These are phyloP conservation scores for Microstegium vimineum DNA, from an alignment of 176 grass and related monocot species.

Conservation along the genomic window DNA sequence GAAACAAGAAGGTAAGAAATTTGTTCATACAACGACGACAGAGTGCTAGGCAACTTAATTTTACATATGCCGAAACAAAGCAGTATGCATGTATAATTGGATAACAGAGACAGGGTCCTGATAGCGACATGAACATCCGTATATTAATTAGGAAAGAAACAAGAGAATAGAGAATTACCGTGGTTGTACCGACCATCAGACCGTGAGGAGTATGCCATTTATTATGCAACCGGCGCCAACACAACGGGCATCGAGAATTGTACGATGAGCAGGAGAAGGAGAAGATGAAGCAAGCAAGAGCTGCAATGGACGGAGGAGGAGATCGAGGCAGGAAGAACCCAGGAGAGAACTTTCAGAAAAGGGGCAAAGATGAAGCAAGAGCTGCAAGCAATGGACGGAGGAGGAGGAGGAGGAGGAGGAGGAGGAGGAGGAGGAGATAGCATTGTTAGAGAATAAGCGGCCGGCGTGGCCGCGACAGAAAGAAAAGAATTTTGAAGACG, in stretches of 20 bases:
- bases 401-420: no score
- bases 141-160: background rate
- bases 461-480: no score
- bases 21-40: background rate
- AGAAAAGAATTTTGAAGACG: no score
- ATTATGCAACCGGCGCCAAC: background rate
- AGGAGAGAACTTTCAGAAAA: no score
- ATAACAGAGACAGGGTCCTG: background rate
- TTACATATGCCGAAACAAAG: background rate
- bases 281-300: conserved; percentile 1
- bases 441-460: no score
- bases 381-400: no score
- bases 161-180: conserved; percentile 25
- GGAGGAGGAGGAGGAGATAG: no score
- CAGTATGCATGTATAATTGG: background rate
- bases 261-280: background rate
- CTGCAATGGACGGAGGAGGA: conserved; percentile 33
- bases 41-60: conserved; percentile 1
- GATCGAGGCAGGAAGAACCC: no score
- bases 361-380: no score
- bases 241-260: conserved; percentile 28
- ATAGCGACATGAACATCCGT: background rate
- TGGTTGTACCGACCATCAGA: background rate
- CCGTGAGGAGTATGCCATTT: conserved; percentile 37
- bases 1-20: background rate